A percentile compares a stretch with the other conserved stretches of the same genome.
phyloP scores from a whole-genome alignment of 1,284 basidiomycete genomes.

The Naganishia cerealis region DNA sequence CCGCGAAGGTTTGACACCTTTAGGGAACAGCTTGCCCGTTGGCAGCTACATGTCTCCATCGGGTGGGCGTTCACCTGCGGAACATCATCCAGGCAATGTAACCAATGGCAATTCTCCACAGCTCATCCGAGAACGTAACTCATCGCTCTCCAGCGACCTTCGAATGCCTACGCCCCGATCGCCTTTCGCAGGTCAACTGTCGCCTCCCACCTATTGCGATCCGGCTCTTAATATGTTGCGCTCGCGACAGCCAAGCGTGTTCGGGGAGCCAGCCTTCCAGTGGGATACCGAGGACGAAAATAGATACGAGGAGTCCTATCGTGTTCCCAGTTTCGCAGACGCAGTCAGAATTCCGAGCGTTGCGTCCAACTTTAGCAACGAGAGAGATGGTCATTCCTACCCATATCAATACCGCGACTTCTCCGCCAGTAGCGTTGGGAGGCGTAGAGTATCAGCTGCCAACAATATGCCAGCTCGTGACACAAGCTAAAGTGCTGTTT shows the following conservation, averaged over 20 bases:
- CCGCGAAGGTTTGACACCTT: background rate
- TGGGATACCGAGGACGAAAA: constrained; percentile 7
- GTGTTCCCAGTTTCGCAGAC: constrained; percentile 16
- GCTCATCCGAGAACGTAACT: background rate
- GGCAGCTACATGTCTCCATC: background rate
- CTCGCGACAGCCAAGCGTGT: constrained; percentile 12
- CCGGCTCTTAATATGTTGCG: background rate
- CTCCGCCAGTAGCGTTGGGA: constrained; percentile 1
- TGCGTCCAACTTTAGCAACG: background rate
- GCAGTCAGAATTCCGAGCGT: constrained; percentile 7
- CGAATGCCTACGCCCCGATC: constrained; percentile 1
- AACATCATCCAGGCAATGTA: background rate
- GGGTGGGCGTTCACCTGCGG: no score
- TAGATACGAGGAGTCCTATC: constrained; percentile 5
- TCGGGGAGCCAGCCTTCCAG: background rate
- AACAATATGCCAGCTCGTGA: background rate
- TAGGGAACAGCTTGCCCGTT: background rate
- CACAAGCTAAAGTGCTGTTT: background rate
- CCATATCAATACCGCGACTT: constrained; percentile 7
- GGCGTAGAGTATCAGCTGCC: constrained; percentile 1
- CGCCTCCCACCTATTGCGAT: constrained; percentile 11
- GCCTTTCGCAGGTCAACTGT: constrained; percentile 8
- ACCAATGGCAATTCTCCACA: background rate
- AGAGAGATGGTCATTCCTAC: background rate
- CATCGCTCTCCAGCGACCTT: constrained; percentile 1